phyloP scores from a whole-genome alignment of 2,329 filamentous ascomycete genomes.

The Aurifilum marmelostoma region DNA sequence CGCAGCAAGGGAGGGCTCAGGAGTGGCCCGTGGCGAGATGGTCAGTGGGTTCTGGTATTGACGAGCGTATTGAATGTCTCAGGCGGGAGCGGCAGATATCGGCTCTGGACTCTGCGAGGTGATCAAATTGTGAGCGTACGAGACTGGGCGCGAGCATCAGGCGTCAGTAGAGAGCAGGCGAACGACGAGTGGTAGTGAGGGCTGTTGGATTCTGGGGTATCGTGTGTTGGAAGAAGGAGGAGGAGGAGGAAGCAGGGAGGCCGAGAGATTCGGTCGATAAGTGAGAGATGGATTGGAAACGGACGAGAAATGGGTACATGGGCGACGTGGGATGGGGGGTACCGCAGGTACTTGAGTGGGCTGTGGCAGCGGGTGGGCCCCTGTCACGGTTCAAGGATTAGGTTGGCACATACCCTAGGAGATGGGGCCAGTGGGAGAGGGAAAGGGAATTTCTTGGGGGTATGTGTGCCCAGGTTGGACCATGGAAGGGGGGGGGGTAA shows the following conservation, averaged over 20 bases:
- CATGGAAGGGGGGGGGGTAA: constrained; percentile 10
- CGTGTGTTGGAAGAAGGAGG: constrained; percentile 28
- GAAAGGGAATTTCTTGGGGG: constrained; percentile 6
- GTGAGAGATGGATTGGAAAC: constrained; percentile 21
- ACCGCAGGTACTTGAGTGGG: constrained; percentile 23
- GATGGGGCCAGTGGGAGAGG: constrained; percentile 7
- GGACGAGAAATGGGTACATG: constrained; percentile 30
- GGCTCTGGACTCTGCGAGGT: constrained; percentile 4
- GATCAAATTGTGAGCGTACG: not conserved
- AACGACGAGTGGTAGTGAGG: not conserved
- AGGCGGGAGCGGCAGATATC: constrained; percentile 25
- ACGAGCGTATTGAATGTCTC: constrained; percentile 26
- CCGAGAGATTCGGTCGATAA: constrained; percentile 16
- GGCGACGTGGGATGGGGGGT: constrained; percentile 16
- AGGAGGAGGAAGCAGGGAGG: constrained; percentile 8
- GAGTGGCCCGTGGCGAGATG: constrained; percentile 27
- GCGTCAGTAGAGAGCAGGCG: not conserved
- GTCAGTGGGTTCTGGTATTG: constrained; percentile 23
- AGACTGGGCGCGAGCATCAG: not conserved
- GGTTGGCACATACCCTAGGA: constrained; percentile 26
- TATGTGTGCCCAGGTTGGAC: not conserved
- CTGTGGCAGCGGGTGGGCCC: constrained; percentile 11
- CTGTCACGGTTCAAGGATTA: constrained; percentile 14
- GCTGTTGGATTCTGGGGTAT: not conserved
- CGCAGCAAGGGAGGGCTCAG: constrained; percentile 28